Evolutionary conservation across 2,329 filamentous ascomycete genomes (phyloP), one percentile per base, ranked within the genome.

Genomic region (Microascus cirrosus): DNA sequence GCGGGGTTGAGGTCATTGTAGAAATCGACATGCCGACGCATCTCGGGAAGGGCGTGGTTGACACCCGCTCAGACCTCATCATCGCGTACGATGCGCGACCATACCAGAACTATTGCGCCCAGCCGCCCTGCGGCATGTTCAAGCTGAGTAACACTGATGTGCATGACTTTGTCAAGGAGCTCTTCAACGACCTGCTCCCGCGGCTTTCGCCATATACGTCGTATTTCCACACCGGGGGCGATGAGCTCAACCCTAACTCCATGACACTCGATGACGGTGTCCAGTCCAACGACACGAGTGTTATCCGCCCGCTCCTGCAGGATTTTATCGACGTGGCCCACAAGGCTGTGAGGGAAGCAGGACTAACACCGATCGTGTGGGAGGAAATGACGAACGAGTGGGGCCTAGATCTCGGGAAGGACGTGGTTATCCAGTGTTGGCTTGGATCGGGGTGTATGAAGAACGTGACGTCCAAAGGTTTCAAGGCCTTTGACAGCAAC

Each of bases 171-270:
- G 70, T 95, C 12, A 80, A 87, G 59, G 85, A 71, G 42, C 71
- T 95, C 15, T 86, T 90, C 64, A 77, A 78, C n/a, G 91, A 95
- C 66, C 67, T 95, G 25, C 74, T 95, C 57, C 90, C 90, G 15
- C 79, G 89, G 32, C 70, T 91, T 12, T 73, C 76, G 10, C 83
- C 85, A 0, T 90, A 89, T 69, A 78, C 86, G 2, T 74, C 82
- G 7, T 83, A 93, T 72, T 95, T 93, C 75, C 90, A 95, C 72
- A 88, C 88, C 1, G 91, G 91, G 52, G 91, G 91, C 58, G 91
- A 95, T 65, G 91, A 95, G 74, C 83, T 95, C 61, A 93, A 94
- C 70, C 77, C 77, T 61, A 86, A 92, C 65, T 82, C 85, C 56
- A 92, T 90, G 66, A 75, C 75, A 48, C 79, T 93, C 12, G 90